Conservation (phyloP, 306 rosid species). For the Carpinus fangiana region DNA sequence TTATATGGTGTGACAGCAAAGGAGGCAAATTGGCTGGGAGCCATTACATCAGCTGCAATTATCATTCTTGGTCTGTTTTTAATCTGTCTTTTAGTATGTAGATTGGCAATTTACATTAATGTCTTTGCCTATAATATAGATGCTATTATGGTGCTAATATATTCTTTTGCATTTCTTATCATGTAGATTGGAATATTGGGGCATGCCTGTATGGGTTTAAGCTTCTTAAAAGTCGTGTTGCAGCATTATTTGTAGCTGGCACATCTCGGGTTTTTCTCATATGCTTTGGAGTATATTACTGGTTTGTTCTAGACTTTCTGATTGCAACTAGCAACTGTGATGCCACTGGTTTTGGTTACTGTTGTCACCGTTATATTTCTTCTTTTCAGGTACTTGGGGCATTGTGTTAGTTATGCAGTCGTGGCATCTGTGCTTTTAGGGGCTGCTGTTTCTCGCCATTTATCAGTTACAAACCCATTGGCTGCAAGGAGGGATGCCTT, state of each 20-base stretch:
- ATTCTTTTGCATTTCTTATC: conserved; percentile 24
- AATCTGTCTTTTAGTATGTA: conserved; percentile 16
- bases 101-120: conserved; percentile 23
- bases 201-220: conserved; percentile 95
- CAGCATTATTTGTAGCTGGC: conserved; percentile 92
- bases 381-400: conserved; percentile 86
- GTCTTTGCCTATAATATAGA: background rate
- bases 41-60: conserved; percentile 91
- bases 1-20: conserved; percentile 81
- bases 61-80: conserved; percentile 76
- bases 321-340: conserved; percentile 6
- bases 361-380: conserved; percentile 30
- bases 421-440: conserved; percentile 93
- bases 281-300: conserved; percentile 96
- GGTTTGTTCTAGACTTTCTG: conserved; percentile 54
- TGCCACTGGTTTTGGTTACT: conserved; percentile 22
- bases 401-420: conserved; percentile 96
- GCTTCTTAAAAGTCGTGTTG: conserved; percentile 87
- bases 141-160: conserved; percentile 23
- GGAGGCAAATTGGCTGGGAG: conserved; percentile 95
- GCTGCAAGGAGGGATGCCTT: conserved; percentile 99
- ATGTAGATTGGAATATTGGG: conserved; percentile 97
- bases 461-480: conserved; percentile 80
- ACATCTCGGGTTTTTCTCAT: conserved; percentile 94
- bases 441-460: conserved; percentile 96